These are phyloP conservation scores for Sclerospora graminicola DNA, from an alignment of 352 stramenopile species.

Conservation along the genomic window DNA sequence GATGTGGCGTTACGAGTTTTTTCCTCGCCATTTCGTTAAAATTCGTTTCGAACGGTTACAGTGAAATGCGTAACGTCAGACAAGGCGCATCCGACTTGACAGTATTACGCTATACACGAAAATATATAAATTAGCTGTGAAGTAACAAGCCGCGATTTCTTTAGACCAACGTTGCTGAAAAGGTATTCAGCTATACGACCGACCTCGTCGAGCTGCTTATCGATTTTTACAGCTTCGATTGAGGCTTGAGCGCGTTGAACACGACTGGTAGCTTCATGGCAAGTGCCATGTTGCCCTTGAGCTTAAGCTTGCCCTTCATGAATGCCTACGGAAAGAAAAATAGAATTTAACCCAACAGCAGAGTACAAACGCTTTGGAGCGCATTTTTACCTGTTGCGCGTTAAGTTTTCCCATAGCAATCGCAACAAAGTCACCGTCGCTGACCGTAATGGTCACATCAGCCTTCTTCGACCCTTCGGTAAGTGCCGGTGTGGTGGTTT, in stretches of 20 bases:
- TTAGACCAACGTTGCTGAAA: no score
- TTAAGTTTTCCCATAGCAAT: slow-evolving; percentile 85
- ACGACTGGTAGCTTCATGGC: slow-evolving; percentile 92
- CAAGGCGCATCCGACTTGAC: no score
- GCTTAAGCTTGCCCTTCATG: slow-evolving; percentile 93
- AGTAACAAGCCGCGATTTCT: neutral
- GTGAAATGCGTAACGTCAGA: no score
- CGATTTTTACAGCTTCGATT: slow-evolving; percentile 49
- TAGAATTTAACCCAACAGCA: slow-evolving; percentile 14
- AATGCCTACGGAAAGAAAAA: slow-evolving; percentile 85
- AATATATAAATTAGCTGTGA: neutral
- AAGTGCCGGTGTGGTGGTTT: slow-evolving; percentile 42
- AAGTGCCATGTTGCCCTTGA: slow-evolving; percentile 93
- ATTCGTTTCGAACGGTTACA: no score
- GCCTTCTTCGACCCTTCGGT: slow-evolving; percentile 58
- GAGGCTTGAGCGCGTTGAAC: slow-evolving; percentile 83
- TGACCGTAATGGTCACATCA: slow-evolving; percentile 68
- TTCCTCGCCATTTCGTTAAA: neutral
- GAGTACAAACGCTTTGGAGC: neutral
- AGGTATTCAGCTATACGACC: no score
- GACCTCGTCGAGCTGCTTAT: no score
- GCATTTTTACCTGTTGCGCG: slow-evolving; percentile 50
- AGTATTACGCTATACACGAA: no score
- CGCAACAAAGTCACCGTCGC: slow-evolving; percentile 68
- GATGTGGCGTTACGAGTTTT: slow-evolving; percentile 2